A percentile compares a stretch with the other conserved stretches of the same genome.
Evolutionary conservation across 2,329 filamentous ascomycete species (phyloP).

Genomic region (Alternaria brassicae): DNA sequence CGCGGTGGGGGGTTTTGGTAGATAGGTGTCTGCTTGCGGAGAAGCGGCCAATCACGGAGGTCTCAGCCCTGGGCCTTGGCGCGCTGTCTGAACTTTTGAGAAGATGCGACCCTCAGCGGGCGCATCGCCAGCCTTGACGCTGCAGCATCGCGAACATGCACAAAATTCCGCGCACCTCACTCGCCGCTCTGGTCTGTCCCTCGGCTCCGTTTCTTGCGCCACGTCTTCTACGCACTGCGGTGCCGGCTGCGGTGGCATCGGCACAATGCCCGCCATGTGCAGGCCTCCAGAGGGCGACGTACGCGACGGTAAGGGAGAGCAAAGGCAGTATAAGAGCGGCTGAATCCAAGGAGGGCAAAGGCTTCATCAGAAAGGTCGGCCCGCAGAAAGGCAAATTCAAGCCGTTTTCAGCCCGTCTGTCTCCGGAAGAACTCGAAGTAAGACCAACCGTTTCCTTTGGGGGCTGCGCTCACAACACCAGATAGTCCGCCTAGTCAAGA

Average conservation of each 20-base stretch:
- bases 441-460: not conserved
- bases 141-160: constrained; percentile 23
- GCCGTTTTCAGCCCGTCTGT: not conserved
- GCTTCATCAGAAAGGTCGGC: not conserved
- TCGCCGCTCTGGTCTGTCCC: constrained; percentile 44
- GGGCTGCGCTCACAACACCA: constrained; percentile 1
- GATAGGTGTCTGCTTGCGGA: constrained; percentile 45
- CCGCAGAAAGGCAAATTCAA: not conserved
- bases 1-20: constrained; percentile 30
- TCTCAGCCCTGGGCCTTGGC: constrained; percentile 18
- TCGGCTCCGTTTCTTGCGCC: constrained; percentile 48
- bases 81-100: constrained; percentile 20
- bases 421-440: constrained; percentile 1
- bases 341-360: not conserved
- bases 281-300: constrained; percentile 13
- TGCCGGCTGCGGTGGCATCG: constrained; percentile 14
- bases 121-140: not conserved
- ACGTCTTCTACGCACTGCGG: constrained; percentile 32
- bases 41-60: constrained; percentile 37
- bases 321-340: constrained; percentile 5
- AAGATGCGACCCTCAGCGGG: not conserved
- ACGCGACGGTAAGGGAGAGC: constrained; percentile 22
- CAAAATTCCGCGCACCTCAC: constrained; percentile 31
- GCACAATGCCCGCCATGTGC: constrained; percentile 12
- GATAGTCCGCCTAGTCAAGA: constrained; percentile 8